Conservation (phyloP, 108 stramenopile species). For the Skeletonema grethae region DNA sequence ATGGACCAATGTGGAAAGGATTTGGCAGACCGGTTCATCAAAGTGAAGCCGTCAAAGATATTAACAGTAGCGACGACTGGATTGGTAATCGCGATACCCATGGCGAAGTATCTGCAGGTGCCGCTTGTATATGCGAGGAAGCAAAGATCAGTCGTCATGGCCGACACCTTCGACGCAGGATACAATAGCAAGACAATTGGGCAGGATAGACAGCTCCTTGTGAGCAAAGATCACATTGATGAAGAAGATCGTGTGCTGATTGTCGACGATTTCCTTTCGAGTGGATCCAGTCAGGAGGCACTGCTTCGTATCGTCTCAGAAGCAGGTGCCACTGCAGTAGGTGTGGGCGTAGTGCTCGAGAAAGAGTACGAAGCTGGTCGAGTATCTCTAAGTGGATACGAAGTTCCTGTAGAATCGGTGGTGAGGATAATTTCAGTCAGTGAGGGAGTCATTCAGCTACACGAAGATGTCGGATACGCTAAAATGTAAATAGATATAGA, state of each 20-base stretch:
- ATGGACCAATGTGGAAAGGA: conserved; percentile 90
- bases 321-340: conserved; percentile 78
- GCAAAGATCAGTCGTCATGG: conserved; percentile 89
- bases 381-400: conserved; percentile 76
- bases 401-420: conserved; percentile 72
- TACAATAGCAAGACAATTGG: conserved; percentile 85
- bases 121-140: conserved; percentile 89
- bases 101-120: conserved; percentile 85
- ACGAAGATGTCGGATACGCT: conserved; percentile 84
- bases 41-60: conserved; percentile 77
- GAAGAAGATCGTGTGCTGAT: conserved; percentile 83
- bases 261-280: conserved; percentile 88
- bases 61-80: conserved; percentile 91
- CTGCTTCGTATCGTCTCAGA: conserved; percentile 79
- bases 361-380: conserved; percentile 84
- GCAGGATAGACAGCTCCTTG: conserved; percentile 77
- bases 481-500: conserved; percentile 6
- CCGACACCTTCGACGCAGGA: conserved; percentile 75
- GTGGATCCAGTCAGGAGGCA: conserved; percentile 88
- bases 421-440: conserved; percentile 73
- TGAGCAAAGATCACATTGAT: conserved; percentile 76
- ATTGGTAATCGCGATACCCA: conserved; percentile 83
- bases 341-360: conserved; percentile 84
- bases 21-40: conserved; percentile 68
- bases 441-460: conserved; percentile 72